A percentile compares a stretch with the other conserved stretches of the same genome.
Conservation (phyloP, 495 filamentous ascomycete species). For the Trypethelium eluteriae region DNA sequence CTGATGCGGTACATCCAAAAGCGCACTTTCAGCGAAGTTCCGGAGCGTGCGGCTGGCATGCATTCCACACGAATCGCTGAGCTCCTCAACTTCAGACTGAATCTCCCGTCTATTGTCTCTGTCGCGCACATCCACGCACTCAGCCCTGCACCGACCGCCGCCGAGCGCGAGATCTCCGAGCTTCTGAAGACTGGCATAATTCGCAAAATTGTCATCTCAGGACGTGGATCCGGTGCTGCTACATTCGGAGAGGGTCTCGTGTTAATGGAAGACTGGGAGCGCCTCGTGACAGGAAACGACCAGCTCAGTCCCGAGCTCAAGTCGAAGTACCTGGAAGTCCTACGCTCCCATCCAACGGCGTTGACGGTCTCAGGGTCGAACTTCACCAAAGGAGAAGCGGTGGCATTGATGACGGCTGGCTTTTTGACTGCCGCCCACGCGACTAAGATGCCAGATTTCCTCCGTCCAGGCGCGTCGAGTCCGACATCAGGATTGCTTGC, state of each 20-base stretch:
- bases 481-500: conserved; percentile 43
- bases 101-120: conserved; percentile 62
- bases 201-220: conserved; percentile 59
- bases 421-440: conserved; percentile 45
- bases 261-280: conserved; percentile 55
- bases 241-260: conserved; percentile 64
- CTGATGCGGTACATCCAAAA: conserved; percentile 54
- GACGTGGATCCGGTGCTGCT: conserved; percentile 51
- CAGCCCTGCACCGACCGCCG: conserved; percentile 55
- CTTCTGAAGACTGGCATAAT: conserved; percentile 52
- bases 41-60: conserved; percentile 58
- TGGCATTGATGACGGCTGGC: conserved; percentile 58
- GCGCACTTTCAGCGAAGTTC: conserved; percentile 63
- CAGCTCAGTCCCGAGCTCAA: conserved; percentile 45
- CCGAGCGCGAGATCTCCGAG: conserved; percentile 66
- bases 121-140: conserved; percentile 65
- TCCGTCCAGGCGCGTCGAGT: conserved; percentile 37
- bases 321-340: conserved; percentile 46
- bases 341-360: conserved; percentile 49
- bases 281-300: conserved; percentile 40
- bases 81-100: conserved; percentile 57
- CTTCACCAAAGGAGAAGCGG: conserved; percentile 47
- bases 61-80: conserved; percentile 64
- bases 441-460: conserved; percentile 45
- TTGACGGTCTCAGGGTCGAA: conserved; percentile 42